Evolutionary conservation across 2,329 filamentous ascomycete species (phyloP), one percentile per base, ranked within the genome.

Genomic region (Aspergillus fumigatus): DNA sequence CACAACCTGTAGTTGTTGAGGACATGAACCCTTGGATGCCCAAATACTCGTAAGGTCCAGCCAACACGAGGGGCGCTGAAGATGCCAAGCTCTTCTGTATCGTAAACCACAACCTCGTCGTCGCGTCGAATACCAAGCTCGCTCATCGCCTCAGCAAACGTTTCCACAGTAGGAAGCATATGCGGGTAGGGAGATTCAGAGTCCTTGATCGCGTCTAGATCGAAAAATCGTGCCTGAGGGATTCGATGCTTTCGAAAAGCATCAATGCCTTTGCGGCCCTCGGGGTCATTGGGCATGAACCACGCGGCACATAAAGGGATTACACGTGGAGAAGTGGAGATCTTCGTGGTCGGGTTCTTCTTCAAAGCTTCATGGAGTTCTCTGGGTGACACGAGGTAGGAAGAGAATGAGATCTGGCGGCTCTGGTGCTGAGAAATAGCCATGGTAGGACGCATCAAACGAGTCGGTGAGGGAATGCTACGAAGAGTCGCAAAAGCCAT

Each of bases 1-100:
- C 92, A 99, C n/a, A 89, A 76, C 73, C 88, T 89, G 78, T 97
- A 99, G 77, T 99, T 99, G 78, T 99, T 95, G 54, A 99, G 78
- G 19, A 99, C 77, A 73, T 97, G 92, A 14, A 99, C 93, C 61
- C 85, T 88, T 48, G 85, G 80, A 72, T 99, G 94, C 1, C 94
- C 94, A 73, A 97, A 97, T 35, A 91, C 85, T 67, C 85, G 86
- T 62, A 99, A 79, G 1, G 93, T 99, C 94, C 94, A 99, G 56
- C 87, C 93, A 0, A 96, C 93, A 45, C 94, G 84, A 3, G 94
- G 94, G 1, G 93, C 94, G 65, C 89, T 94, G 77, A 99, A 96
- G 58, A 99, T 92, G 9, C 94, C 94, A 29, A 93, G 79, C 77
- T 97, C 92, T 60, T 90, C 88, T 27, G 86, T 88, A 72, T 99